A percentile compares a stretch with the other conserved stretches of the same genome.
Evolutionary conservation across 192 early-diverging fungal species (phyloP).

Genomic region (Coemansia sp.): DNA sequence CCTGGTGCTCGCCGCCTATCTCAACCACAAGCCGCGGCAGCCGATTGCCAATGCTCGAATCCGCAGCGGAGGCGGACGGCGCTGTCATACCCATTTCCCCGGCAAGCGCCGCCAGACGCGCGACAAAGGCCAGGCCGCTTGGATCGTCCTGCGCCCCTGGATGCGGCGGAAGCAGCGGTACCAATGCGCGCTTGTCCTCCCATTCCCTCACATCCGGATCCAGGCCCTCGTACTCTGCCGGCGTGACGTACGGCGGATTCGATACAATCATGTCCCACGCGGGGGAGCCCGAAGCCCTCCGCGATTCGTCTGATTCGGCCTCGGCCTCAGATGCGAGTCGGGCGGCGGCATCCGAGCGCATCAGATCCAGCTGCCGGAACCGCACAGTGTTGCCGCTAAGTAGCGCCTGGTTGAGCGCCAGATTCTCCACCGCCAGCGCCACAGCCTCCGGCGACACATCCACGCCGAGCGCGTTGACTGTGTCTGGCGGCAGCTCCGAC

Average conservation of each 20-base stretch:
- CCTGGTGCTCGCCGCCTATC: slow-evolving; percentile 79
- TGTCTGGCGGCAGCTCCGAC: slow-evolving; percentile 51
- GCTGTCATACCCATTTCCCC: slow-evolving; percentile 12
- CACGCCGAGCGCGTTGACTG: slow-evolving; percentile 58
- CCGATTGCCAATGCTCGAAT: slow-evolving; percentile 1
- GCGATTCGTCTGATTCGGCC: not conserved
- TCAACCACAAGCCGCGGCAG: slow-evolving; percentile 78
- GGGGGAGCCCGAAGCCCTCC: not conserved
- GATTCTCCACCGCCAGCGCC: slow-evolving; percentile 62
- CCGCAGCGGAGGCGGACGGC: not conserved
- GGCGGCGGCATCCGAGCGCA: not conserved
- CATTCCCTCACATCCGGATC: slow-evolving; percentile 78
- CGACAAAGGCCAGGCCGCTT: slow-evolving; percentile 26
- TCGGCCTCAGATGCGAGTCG: not conserved
- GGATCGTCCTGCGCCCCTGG: slow-evolving; percentile 17
- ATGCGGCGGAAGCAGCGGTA: slow-evolving; percentile 31
- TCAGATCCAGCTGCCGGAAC: slow-evolving; percentile 56
- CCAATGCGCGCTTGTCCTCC: slow-evolving; percentile 81
- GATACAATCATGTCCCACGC: slow-evolving; percentile 75
- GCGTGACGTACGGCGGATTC: slow-evolving; percentile 91
- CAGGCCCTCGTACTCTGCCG: slow-evolving; percentile 64
- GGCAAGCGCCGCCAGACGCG: slow-evolving; percentile 29
- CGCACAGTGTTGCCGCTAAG: slow-evolving; percentile 30
- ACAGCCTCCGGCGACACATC: slow-evolving; percentile 71
- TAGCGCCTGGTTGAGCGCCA: slow-evolving; percentile 25